Evolutionary conservation across 1,284 basidiomycete genomes (phyloP).

Genomic region (Trametes pubescens): DNA sequence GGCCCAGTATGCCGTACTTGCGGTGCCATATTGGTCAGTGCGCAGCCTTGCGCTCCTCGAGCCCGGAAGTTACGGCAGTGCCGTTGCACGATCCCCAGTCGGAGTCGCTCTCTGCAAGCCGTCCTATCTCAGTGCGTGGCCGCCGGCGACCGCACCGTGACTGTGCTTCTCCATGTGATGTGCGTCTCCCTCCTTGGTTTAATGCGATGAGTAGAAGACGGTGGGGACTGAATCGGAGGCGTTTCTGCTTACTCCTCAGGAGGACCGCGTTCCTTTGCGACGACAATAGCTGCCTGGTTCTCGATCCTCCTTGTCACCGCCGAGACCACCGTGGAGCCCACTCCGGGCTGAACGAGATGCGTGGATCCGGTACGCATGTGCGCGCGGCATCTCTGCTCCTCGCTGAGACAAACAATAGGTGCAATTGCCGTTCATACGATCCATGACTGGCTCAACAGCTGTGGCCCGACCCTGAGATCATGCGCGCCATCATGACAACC

Average conservation of each 20-base stretch:
- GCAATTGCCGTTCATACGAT: background rate
- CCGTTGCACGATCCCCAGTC: constrained; percentile 2
- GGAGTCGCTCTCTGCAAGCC: background rate
- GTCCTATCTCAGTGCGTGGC: constrained; percentile 14
- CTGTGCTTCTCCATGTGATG: constrained; percentile 5
- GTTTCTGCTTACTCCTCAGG: background rate
- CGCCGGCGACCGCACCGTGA: background rate
- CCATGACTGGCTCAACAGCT: background rate
- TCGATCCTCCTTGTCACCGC: background rate
- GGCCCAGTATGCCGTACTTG: background rate
- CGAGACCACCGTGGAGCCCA: background rate
- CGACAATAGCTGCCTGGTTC: background rate
- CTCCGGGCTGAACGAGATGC: background rate
- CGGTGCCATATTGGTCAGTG: background rate
- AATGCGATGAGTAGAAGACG: background rate
- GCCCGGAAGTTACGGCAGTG: constrained; percentile 15
- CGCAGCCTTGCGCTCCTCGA: constrained; percentile 3
- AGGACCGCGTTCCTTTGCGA: background rate
- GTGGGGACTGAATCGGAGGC: background rate
- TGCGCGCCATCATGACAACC: background rate
- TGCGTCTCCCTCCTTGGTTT: constrained; percentile 6
- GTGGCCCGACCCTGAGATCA: background rate
- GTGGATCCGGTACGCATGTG: background rate
- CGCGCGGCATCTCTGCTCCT: background rate
- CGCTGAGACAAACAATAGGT: background rate